Evolutionary conservation across 768 basidiomycete genomes (phyloP).

Genomic region (Pleurotus cornucopiae): DNA sequence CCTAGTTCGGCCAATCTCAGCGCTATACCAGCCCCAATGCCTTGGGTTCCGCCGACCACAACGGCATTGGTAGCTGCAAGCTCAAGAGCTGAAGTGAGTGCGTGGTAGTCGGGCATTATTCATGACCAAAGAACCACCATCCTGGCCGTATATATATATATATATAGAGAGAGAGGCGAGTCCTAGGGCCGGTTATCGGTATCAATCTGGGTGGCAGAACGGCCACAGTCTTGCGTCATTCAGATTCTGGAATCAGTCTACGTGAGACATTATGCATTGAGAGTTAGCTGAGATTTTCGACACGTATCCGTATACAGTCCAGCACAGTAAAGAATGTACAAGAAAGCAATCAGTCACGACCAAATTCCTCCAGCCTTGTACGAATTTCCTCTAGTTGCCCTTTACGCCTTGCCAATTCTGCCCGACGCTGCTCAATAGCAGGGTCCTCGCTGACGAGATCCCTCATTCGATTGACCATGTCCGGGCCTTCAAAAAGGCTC

Average conservation of each 20-base stretch:
- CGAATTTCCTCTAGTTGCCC: constrained; percentile 29
- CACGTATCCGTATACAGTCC: no score
- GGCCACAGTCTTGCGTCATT: no score
- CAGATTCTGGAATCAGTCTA: no score
- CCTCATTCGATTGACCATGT: constrained; percentile 17
- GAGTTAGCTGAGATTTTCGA: no score
- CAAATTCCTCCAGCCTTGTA: constrained; percentile 22
- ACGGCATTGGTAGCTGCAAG: neutral
- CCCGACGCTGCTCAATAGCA: constrained; percentile 23
- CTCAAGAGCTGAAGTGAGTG: neutral
- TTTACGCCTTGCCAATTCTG: constrained; percentile 22
- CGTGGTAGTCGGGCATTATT: constrained; percentile 1
- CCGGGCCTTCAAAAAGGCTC: constrained; percentile 13
- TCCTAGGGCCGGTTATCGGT: no score
- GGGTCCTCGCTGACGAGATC: constrained; percentile 39
- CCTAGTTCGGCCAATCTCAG: neutral
- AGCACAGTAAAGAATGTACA: no score
- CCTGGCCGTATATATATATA: no score
- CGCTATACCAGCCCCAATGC: constrained; percentile 2
- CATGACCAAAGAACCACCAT: no score
- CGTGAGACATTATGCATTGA: no score
- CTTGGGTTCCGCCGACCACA: constrained; percentile 2
- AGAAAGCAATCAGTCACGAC: neutral
- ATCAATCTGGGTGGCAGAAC: no score
- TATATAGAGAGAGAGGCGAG: no score